phyloP scores from a whole-genome alignment of 2,329 filamentous ascomycete genomes.

The Phialophora chinensis region DNA sequence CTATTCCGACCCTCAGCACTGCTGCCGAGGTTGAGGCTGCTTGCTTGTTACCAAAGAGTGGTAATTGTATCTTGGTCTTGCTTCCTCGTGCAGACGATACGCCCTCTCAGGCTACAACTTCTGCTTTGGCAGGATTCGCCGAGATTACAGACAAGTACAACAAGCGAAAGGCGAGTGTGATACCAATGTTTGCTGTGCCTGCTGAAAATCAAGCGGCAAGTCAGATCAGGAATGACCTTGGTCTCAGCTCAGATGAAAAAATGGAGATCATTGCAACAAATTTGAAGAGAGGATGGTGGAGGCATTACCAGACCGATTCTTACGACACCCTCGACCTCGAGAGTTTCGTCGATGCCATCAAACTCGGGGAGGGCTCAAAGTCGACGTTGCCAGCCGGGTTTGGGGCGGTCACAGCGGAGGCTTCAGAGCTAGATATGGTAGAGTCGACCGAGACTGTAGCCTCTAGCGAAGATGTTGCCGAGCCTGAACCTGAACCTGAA shows the following conservation, averaged over 20 bases:
- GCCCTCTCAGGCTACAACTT: conserved; percentile 49
- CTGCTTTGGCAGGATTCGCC: conserved; percentile 68
- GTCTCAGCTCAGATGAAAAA: conserved; percentile 59
- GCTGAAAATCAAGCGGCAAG: conserved; percentile 63
- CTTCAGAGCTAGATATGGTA: conserved; percentile 14
- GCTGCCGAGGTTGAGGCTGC: conserved; percentile 68
- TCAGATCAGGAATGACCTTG: conserved; percentile 65
- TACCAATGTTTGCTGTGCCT: conserved; percentile 82
- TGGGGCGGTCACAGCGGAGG: conserved; percentile 47
- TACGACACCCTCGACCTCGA: conserved; percentile 71
- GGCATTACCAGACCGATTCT: conserved; percentile 64
- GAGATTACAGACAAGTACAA: conserved; percentile 78
- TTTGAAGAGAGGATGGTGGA: conserved; percentile 84
- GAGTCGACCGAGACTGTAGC: conserved; percentile 19
- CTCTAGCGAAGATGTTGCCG: conserved; percentile 29
- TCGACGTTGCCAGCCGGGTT: conserved; percentile 71
- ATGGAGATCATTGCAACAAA: conserved; percentile 83
- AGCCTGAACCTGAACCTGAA: conserved; percentile 23
- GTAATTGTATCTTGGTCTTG: conserved; percentile 82
- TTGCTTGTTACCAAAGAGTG: conserved; percentile 76
- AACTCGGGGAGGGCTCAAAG: conserved; percentile 85
- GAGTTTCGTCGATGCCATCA: conserved; percentile 87
- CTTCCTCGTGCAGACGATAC: conserved; percentile 63
- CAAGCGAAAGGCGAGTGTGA: conserved; percentile 69
- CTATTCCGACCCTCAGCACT: conserved; percentile 70